Evolutionary conservation across 768 basidiomycete genomes (phyloP).

Genomic region (Cubamyces sp.): DNA sequence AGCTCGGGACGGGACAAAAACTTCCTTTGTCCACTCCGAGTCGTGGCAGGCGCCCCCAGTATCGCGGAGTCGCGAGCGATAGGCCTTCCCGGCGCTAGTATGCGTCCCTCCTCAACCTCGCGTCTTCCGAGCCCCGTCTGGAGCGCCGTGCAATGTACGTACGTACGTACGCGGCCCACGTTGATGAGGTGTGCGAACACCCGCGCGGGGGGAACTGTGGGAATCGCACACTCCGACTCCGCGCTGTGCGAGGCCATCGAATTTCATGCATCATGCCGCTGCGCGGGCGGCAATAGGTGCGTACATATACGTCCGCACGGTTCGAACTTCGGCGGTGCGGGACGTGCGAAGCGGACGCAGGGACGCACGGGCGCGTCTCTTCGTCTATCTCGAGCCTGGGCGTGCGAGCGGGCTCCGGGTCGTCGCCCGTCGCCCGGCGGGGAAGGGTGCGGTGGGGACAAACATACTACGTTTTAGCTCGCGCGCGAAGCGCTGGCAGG

Average conservation of each 20-base stretch:
- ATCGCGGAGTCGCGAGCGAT: too few relatives aligned
- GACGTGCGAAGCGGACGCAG: background rate
- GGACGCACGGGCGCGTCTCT: conserved; percentile 7
- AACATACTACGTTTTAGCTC: too few relatives aligned
- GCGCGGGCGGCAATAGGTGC: background rate
- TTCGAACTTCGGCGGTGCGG: conserved; percentile 5
- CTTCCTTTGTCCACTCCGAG: too few relatives aligned
- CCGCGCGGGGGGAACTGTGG: background rate
- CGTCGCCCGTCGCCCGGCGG: conserved; percentile 4
- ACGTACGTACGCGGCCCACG: background rate
- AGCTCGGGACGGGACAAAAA: background rate
- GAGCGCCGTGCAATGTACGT: background rate
- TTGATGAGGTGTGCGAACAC: background rate
- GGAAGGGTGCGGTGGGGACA: background rate
- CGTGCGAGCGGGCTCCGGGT: conserved; percentile 18
- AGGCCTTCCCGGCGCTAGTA: too few relatives aligned
- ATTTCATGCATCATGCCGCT: too few relatives aligned
- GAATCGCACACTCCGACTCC: background rate
- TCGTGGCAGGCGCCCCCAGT: too few relatives aligned
- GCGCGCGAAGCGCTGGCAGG: too few relatives aligned
- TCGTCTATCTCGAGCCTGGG: conserved; percentile 17
- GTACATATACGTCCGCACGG: background rate
- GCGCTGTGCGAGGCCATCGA: background rate
- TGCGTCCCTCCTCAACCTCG: background rate
- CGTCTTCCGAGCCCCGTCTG: background rate